phyloP scores from a whole-genome alignment of 495 filamentous ascomycete species.

The Xylaria bambusicola region DNA sequence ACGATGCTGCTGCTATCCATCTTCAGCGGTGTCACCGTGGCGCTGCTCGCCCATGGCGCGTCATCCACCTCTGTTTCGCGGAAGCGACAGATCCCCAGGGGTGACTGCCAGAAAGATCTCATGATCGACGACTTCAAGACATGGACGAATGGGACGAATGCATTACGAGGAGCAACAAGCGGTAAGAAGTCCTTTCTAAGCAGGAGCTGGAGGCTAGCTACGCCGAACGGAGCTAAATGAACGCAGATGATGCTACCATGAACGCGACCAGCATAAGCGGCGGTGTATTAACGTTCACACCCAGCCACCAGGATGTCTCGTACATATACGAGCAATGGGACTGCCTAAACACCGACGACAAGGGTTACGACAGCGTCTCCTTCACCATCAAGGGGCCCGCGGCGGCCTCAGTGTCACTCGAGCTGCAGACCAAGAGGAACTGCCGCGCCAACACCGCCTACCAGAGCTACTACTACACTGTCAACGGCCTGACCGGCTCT shows the following conservation, averaged over 20 bases:
- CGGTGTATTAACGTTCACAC: slow-evolving; percentile 54
- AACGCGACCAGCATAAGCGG: slow-evolving; percentile 47
- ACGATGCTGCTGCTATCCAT: slow-evolving; percentile 32
- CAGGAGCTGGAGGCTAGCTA: no score
- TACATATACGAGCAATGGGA: slow-evolving; percentile 61
- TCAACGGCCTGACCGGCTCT: slow-evolving; percentile 52
- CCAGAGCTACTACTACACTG: slow-evolving; percentile 46
- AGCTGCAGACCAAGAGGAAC: slow-evolving; percentile 53
- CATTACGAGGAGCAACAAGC: slow-evolving; percentile 48
- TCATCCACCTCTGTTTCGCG: slow-evolving; percentile 20
- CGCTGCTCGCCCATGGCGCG: slow-evolving; percentile 29
- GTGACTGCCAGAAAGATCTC: slow-evolving; percentile 52
- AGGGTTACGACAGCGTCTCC: slow-evolving; percentile 53
- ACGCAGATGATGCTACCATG: slow-evolving; percentile 58
- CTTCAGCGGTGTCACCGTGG: slow-evolving; percentile 26
- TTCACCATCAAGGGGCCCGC: slow-evolving; percentile 58
- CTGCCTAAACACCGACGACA: slow-evolving; percentile 48
- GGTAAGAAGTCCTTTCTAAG: slow-evolving; percentile 41
- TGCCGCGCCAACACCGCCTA: slow-evolving; percentile 49
- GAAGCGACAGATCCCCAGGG: slow-evolving; percentile 23
- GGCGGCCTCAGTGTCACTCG: slow-evolving; percentile 50
- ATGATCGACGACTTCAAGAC: slow-evolving; percentile 60
- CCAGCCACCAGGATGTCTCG: slow-evolving; percentile 41
- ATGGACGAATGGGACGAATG: slow-evolving; percentile 53
- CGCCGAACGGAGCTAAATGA: no score